These are phyloP conservation scores for Fusarium sp. DNA, from an alignment of 2,329 filamentous ascomycete genomes.

Conservation along the genomic window DNA sequence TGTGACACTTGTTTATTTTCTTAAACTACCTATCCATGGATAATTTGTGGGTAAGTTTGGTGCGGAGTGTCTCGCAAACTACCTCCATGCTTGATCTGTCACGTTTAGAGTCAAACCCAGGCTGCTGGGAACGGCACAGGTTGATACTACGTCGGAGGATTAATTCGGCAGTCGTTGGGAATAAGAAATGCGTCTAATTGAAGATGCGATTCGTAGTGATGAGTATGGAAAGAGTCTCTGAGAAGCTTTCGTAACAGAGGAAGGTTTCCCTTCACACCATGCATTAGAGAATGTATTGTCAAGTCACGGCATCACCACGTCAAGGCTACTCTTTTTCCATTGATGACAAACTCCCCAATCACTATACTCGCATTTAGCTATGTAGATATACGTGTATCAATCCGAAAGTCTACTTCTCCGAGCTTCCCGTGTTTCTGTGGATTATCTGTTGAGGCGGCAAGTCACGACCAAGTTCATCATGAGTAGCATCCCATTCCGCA, in stretches of 20 bases:
- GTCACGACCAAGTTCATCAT: slow-evolving; percentile 61
- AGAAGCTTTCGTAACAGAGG: no score
- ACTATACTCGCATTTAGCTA: neutral
- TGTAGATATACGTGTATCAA: rapidly evolving
- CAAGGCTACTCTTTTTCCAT: no score
- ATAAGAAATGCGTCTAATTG: no score
- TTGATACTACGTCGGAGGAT: neutral
- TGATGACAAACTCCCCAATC: no score
- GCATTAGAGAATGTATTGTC: no score
- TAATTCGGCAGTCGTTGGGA: neutral
- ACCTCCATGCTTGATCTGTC: slow-evolving; percentile 10
- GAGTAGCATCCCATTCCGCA: slow-evolving; percentile 67
- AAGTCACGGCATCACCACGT: no score
- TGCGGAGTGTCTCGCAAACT: slow-evolving; percentile 16
- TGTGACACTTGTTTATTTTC: neutral
- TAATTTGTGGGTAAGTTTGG: neutral
- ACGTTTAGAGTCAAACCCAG: slow-evolving; percentile 19
- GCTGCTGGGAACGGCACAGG: neutral
- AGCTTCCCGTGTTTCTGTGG: neutral
- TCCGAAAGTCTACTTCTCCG: neutral
- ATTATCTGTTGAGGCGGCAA: neutral
- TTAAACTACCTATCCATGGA: no score
- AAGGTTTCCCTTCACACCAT: no score
- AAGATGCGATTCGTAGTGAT: no score
- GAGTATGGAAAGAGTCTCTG: no score